phyloP scores from a whole-genome alignment of 2,329 filamentous ascomycete species.

The Ascomycota sp. region DNA sequence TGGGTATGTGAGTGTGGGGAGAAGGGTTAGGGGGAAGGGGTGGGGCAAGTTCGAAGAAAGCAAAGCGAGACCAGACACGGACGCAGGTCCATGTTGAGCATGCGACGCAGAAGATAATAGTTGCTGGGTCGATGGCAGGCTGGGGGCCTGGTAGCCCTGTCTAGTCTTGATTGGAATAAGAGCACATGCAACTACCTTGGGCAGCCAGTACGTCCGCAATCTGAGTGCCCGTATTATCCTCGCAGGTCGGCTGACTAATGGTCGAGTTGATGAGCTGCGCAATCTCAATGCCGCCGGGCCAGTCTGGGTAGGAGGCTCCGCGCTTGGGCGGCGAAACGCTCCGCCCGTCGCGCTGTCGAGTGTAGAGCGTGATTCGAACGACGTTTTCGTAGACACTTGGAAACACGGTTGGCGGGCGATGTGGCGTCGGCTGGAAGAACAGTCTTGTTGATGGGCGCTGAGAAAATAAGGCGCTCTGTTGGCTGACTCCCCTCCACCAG shows the following conservation, averaged over 20 bases:
- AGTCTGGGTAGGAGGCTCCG: constrained; percentile 12
- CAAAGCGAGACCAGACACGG: no score
- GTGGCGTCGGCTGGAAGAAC: constrained; percentile 26
- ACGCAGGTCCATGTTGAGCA: no score
- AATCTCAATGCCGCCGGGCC: constrained; percentile 39
- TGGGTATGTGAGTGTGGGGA: no score
- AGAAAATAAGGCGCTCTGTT: constrained; percentile 38
- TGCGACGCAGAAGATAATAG: no score
- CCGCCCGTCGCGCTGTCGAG: constrained; percentile 14
- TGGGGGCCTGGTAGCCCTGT: no score
- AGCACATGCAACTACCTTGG: constrained; percentile 16
- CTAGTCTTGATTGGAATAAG: constrained; percentile 12
- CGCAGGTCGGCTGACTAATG: constrained; percentile 31
- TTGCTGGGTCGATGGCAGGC: no score
- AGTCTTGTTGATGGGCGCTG: constrained; percentile 27
- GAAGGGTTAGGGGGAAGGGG: no score
- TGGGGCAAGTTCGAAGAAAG: no score
- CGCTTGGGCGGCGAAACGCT: constrained; percentile 3
- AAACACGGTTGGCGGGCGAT: constrained; percentile 19
- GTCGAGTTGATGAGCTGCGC: constrained; percentile 23
- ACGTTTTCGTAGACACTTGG: constrained; percentile 40
- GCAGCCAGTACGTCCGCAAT: constrained; percentile 18
- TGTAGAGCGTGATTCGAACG: constrained; percentile 39
- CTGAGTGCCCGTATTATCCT: constrained; percentile 14
- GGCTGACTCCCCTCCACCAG: constrained; percentile 24